These are phyloP conservation scores for Mycena haematopus DNA, from an alignment of 768 basidiomycete genomes.

Conservation along the genomic window DNA sequence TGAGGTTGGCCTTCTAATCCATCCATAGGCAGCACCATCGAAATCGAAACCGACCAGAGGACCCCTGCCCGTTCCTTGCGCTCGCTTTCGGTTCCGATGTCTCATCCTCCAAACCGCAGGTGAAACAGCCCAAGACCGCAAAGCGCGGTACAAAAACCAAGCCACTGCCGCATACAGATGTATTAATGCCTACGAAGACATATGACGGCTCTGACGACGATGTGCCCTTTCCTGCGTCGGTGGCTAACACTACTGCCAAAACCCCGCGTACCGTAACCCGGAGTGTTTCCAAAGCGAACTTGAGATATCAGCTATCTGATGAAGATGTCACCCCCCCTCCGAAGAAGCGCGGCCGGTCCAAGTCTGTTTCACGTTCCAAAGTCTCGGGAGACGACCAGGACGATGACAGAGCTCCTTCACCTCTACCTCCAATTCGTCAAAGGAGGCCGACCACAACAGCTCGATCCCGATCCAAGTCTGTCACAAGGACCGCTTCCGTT, in stretches of 20 bases:
- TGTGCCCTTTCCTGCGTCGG: slow-evolving; percentile 24
- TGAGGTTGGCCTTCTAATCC: slow-evolving; percentile 13
- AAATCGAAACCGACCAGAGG: slow-evolving; percentile 61
- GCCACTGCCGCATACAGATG: slow-evolving; percentile 38
- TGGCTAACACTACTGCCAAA: slow-evolving; percentile 28
- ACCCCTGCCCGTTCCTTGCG: slow-evolving; percentile 50
- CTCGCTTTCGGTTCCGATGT: slow-evolving; percentile 34
- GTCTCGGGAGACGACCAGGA: slow-evolving; percentile 19
- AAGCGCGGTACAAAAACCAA: slow-evolving; percentile 39
- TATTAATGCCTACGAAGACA: slow-evolving; percentile 47
- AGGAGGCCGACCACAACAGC: slow-evolving; percentile 24
- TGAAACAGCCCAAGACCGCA: slow-evolving; percentile 37
- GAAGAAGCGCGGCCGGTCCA: slow-evolving; percentile 35
- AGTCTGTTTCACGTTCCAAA: slow-evolving; percentile 35
- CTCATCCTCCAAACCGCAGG: slow-evolving; percentile 37
- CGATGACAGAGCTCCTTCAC: slow-evolving; percentile 22
- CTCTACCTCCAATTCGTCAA: slow-evolving; percentile 25
- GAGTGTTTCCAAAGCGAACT: slow-evolving; percentile 19
- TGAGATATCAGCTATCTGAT: slow-evolving; percentile 35
- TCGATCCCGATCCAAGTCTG: slow-evolving; percentile 31
- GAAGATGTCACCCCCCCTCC: slow-evolving; percentile 31
- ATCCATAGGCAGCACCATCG: slow-evolving; percentile 72
- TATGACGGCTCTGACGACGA: slow-evolving; percentile 46
- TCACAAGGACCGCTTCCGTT: slow-evolving; percentile 23
- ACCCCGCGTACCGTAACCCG: slow-evolving; percentile 34